Percentiles rank a stretch among this genome's conserved stretches.
Conservation (phyloP, 2,329 filamentous ascomycete genomes). For the Septoria linicola region DNA sequence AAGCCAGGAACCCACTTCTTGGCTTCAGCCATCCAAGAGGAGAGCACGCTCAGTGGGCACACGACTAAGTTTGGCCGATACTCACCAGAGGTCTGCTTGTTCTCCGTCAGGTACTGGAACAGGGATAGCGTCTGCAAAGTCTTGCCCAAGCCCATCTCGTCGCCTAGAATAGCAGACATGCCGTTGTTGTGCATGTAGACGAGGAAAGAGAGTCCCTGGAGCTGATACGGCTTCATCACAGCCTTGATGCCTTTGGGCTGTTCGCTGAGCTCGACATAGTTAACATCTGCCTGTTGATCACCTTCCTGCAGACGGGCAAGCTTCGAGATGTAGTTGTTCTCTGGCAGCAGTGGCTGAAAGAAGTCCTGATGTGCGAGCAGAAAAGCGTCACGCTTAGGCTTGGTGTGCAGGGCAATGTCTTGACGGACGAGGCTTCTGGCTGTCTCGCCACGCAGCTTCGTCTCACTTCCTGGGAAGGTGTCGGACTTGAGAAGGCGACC, state of each 20-base stretch:
- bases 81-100: constrained; percentile 41
- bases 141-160: constrained; percentile 55
- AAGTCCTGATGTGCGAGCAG: constrained; percentile 46
- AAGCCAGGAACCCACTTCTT: constrained; percentile 50
- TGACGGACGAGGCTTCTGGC: constrained; percentile 43
- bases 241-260: constrained; percentile 51
- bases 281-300: constrained; percentile 32
- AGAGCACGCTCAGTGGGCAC: constrained; percentile 53
- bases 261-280: constrained; percentile 43
- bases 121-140: constrained; percentile 52
- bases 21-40: constrained; percentile 51
- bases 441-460: constrained; percentile 33
- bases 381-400: constrained; percentile 48
- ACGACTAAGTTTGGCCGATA: constrained; percentile 48
- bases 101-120: constrained; percentile 50
- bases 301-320: constrained; percentile 30
- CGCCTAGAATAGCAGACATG: constrained; percentile 48
- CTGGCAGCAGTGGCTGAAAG: constrained; percentile 50
- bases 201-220: constrained; percentile 53
- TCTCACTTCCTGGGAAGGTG: constrained; percentile 4
- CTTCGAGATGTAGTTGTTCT: constrained; percentile 45
- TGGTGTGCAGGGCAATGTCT: constrained; percentile 45
- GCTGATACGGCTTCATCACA: constrained; percentile 53
- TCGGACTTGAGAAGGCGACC: constrained; percentile 24
- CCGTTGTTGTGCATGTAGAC: constrained; percentile 49